phyloP scores from a whole-genome alignment of 768 basidiomycete genomes.

The Collybiopsis confluens region DNA sequence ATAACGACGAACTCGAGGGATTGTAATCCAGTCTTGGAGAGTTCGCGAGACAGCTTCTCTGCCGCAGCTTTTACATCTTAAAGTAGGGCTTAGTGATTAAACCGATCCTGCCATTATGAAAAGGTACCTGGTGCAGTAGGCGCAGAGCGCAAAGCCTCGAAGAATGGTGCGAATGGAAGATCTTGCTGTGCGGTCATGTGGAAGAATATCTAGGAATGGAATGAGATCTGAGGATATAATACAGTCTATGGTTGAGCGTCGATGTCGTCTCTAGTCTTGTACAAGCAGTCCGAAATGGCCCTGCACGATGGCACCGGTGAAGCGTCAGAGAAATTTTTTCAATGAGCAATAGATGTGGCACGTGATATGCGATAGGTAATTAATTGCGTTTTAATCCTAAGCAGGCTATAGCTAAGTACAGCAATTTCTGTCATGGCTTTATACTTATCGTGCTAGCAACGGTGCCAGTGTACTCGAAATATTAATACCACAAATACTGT shows the following conservation, averaged over 20 bases:
- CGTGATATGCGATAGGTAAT: too few relatives aligned
- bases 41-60: constrained; percentile 71
- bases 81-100: constrained; percentile 8
- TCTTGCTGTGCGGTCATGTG: constrained; percentile 39
- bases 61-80: constrained; percentile 84
- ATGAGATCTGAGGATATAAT: constrained; percentile 9
- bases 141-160: constrained; percentile 51
- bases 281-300: neutral
- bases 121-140: constrained; percentile 58
- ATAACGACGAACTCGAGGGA: constrained; percentile 46
- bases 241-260: constrained; percentile 2
- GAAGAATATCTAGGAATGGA: constrained; percentile 12
- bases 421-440: too few relatives aligned
- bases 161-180: constrained; percentile 40
- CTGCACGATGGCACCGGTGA: neutral
- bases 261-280: constrained; percentile 7
- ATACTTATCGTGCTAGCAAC: too few relatives aligned
- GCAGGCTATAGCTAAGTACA: too few relatives aligned
- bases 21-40: constrained; percentile 59
- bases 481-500: too few relatives aligned
- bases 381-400: too few relatives aligned
- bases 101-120: constrained; percentile 4
- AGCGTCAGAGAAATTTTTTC: neutral
- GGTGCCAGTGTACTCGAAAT: too few relatives aligned
- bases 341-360: too few relatives aligned